These are phyloP conservation scores for Astrephomene gubernaculifera DNA, from an alignment of 139 green algal species.

Conservation along the genomic window DNA sequence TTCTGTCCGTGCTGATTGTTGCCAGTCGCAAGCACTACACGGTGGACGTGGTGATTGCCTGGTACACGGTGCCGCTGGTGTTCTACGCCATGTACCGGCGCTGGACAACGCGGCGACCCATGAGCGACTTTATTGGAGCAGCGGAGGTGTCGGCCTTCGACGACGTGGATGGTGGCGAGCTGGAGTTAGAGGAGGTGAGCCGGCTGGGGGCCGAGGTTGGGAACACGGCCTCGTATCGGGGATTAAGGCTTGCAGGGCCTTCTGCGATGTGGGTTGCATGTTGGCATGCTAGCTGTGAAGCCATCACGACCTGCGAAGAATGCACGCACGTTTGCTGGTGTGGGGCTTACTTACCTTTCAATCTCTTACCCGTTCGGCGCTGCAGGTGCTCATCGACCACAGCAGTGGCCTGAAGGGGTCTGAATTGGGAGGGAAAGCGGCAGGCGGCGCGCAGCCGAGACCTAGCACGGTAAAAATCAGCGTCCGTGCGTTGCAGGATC, in stretches of 20 bases:
- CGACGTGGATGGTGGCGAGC: conserved; percentile 6
- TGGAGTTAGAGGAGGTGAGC: conserved; percentile 37
- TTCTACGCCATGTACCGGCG: conserved; percentile 82
- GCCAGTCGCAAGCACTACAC: conserved; percentile 94
- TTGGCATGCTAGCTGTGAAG: not conserved
- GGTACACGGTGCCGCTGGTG: conserved; percentile 89
- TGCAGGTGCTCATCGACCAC: conserved; percentile 28
- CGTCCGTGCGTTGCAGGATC: not conserved
- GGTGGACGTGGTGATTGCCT: conserved; percentile 82
- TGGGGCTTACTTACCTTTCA: not conserved
- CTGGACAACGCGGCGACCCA: conserved; percentile 78
- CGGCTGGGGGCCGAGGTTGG: no score
- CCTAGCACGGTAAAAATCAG: conserved; percentile 7
- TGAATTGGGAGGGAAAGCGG: not conserved
- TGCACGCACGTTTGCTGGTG: not conserved
- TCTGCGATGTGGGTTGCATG: no score
- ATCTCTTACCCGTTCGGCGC: not conserved
- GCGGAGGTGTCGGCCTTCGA: not conserved
- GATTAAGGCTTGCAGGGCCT: not conserved
- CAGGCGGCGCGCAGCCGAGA: not conserved
- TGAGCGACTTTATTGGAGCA: conserved; percentile 54
- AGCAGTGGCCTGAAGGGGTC: not conserved
- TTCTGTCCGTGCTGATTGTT: conserved; percentile 86
- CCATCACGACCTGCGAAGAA: not conserved
- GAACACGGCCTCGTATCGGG: no score